Base-by-base conservation (phyloP, 192 early-diverging fungal species). In the Diversispora eburnea region DNA sequence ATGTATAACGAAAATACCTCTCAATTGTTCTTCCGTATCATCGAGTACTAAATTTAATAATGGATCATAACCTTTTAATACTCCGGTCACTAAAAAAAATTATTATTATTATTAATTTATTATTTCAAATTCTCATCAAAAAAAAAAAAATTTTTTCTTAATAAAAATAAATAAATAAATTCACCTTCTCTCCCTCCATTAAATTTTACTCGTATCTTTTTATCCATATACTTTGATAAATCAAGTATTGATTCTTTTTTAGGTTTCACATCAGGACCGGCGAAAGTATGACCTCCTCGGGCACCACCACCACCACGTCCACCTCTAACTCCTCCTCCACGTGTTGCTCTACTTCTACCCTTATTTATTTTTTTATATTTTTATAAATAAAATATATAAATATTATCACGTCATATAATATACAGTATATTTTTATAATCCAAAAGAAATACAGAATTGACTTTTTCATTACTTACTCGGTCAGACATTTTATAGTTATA, bases 11-110 rank as follows among this genome's bases (percentile, higher is more conserved):
- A 49, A 22, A 72, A 80, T 86, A 91, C 91, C 89, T 83, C 86
- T 84, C 12, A 93, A 51, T 55, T 86, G 86, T 77, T 99, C 97
- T 47, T 90, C 89, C 0, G 94, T 92, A 42, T 98, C 89, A 78
- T 99, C 95, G 62, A 99, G 81, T 5, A 99, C 95, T 57, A 99
- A 87, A 80, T 99, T 99, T 66, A 93, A 78, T 56, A 99, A 85
- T 47, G 87, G 95, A 80, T 99, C 97, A 67, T 88, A 95, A 15
- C 95, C 95, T 82, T 96, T 96, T 55, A 99, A 83, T 13, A 87
- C 86, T 47, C 97, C 95, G 17, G 89, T 87, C 45, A 98, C 97
- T 98, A 80, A 51, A 51, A 12, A 51, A 2, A 51, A 5, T 12
- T 51, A 8, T 51, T 12, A 12, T 51, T 51, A 51, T 51, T 12